phyloP scores from a whole-genome alignment of 805 yeast species.

The Priceomyces fermenticarens region DNA sequence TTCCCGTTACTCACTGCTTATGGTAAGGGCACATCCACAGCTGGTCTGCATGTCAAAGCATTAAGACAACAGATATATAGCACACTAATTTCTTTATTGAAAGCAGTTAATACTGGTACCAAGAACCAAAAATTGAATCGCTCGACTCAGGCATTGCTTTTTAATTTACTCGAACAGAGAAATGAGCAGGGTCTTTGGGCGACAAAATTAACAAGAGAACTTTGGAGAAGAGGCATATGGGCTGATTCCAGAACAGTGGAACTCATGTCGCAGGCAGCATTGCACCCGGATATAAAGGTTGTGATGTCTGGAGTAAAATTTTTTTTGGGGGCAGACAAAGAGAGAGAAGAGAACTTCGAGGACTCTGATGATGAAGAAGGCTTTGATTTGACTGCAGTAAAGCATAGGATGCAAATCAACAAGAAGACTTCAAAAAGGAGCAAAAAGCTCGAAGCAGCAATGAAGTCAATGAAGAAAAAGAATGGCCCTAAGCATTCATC shows the following conservation, averaged over 20 bases:
- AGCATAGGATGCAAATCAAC: conserved; percentile 79
- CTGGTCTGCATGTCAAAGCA: conserved; percentile 72
- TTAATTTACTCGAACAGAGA: conserved; percentile 79
- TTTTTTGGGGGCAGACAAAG: conserved; percentile 93
- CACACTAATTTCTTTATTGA: conserved; percentile 73
- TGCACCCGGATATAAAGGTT: conserved; percentile 83
- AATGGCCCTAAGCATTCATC: conserved; percentile 51
- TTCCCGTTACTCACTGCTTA: conserved; percentile 83
- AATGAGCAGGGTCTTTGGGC: conserved; percentile 90
- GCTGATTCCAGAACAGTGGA: conserved; percentile 97
- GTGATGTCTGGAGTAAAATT: conserved; percentile 87
- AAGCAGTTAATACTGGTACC: conserved; percentile 81
- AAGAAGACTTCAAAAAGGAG: conserved; percentile 79
- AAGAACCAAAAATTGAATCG: conserved; percentile 87
- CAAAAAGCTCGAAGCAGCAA: conserved; percentile 74
- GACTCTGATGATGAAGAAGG: conserved; percentile 73
- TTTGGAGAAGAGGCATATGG: conserved; percentile 99
- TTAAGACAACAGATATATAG: conserved; percentile 79
- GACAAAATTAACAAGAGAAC: conserved; percentile 86
- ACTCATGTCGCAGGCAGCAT: conserved; percentile 92
- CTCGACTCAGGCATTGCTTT: conserved; percentile 87
- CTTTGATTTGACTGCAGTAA: conserved; percentile 67
- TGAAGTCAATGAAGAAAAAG: conserved; percentile 66
- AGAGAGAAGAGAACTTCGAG: conserved; percentile 79
- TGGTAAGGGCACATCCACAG: conserved; percentile 37